Evolutionary conservation across 139 green algal genomes (phyloP), one percentile per base, ranked within the genome.

Genomic region (Chlamydomonas sphaeroides): DNA sequence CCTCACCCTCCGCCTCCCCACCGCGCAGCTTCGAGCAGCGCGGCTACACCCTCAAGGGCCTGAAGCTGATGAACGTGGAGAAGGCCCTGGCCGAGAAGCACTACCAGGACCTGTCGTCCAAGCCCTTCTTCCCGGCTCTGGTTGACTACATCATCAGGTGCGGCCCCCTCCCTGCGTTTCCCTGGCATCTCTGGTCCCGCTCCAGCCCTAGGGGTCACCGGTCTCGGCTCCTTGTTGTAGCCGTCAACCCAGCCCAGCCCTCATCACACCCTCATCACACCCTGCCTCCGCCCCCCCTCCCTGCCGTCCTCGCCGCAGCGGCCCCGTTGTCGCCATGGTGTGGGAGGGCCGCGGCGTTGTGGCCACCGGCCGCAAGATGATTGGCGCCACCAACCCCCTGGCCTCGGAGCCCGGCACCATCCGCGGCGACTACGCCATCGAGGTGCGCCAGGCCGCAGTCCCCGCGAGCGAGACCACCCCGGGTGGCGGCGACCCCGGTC

Each of bases 241-340:
- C 10, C 28, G 53, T 18, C 10, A 30, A 18, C 21, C 6, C 53
- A 62, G 20, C 23, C 5, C 28, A 32, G 53, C 6, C 15, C 6
- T 14, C 53, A 30, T 14, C 6, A 11, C 53, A 30, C 23, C 15
- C 28, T 10, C 28, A 10, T 62, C 53, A 62, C 21, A 17, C 5
- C 35, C 15, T 6, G 61, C 42, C 30, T 61, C 65, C 38, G 36
- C 25, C 4, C 25, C 5, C 30, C 26, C 25, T 57, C 38, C 25
- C 25, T 36, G 20, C 17, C 36, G 17, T 49, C n/a, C 36, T 5
- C 65, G 17, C 23, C 15, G 39, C 88, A 94, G 87, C 68, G 95
- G 91, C 45, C 95, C 96, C 45, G 96, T 98, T 1, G 93, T 97
- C n/a, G 93, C 92, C 67, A 98, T 98, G 90, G 95, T 95, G 30